These are phyloP conservation scores for Phialocephala sp. DNA, from an alignment of 2,329 filamentous ascomycete genomes.

Conservation along the genomic window DNA sequence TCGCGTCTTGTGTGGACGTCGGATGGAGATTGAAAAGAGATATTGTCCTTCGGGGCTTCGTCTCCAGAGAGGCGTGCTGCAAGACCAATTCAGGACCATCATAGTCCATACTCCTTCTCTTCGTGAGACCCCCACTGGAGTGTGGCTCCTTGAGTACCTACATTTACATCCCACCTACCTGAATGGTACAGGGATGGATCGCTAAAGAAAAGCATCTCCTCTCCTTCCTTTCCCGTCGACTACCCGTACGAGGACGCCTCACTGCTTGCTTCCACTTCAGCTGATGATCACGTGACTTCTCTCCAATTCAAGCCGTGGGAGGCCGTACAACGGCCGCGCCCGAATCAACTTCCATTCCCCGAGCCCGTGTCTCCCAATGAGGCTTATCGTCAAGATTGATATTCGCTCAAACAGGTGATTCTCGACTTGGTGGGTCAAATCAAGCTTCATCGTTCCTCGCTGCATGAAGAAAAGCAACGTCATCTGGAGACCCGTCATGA, in stretches of 20 bases:
- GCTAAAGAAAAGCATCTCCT: neutral
- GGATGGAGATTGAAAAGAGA: constrained; percentile 49
- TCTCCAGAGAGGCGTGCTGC: constrained; percentile 50
- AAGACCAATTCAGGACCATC: constrained; percentile 55
- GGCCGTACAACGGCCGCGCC: neutral
- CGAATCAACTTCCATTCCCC: neutral
- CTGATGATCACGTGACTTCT: neutral
- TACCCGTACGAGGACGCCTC: neutral
- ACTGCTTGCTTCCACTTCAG: neutral
- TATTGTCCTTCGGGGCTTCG: constrained; percentile 40
- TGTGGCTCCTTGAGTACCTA: constrained; percentile 54
- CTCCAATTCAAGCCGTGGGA: neutral
- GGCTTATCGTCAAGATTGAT: neutral
- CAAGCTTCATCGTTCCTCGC: constrained; percentile 12
- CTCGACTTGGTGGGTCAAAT: constrained; percentile 13
- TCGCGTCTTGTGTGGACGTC: constrained; percentile 53
- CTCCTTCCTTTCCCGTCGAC: neutral
- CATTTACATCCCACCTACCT: neutral
- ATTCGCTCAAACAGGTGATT: constrained; percentile 3
- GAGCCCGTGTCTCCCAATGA: neutral
- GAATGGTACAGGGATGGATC: neutral
- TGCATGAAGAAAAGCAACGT: constrained; percentile 15
- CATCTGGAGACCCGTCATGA: constrained; percentile 10
- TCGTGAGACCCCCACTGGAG: constrained; percentile 49
- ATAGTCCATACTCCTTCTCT: constrained; percentile 60